phyloP scores from a whole-genome alignment of 2,329 filamentous ascomycete genomes.

The Nigrospora osmanthi region DNA sequence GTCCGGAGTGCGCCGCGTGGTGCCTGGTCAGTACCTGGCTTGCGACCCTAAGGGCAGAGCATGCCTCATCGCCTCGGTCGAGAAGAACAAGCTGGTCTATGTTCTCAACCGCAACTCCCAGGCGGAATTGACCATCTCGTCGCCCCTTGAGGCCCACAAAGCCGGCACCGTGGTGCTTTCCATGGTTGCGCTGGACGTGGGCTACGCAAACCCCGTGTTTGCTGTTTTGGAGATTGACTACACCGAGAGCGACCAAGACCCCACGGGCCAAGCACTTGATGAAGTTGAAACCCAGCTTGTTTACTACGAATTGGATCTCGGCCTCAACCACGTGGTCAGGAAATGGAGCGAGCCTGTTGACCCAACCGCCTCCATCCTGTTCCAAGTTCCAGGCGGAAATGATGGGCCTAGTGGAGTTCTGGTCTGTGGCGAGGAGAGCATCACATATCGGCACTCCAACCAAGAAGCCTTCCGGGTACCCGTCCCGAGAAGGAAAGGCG shows the following conservation, averaged over 20 bases:
- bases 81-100: slow-evolving; percentile 99
- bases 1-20: slow-evolving; percentile 84
- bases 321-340: slow-evolving; percentile 91
- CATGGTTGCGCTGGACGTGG: slow-evolving; percentile 83
- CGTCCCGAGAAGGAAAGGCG: slow-evolving; percentile 78
- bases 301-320: slow-evolving; percentile 95
- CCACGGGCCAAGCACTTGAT: slow-evolving; percentile 71
- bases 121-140: slow-evolving; percentile 93
- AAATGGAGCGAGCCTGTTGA: slow-evolving; percentile 96
- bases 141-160: slow-evolving; percentile 92
- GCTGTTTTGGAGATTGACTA: slow-evolving; percentile 93
- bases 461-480: slow-evolving; percentile 83
- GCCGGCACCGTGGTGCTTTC: slow-evolving; percentile 84
- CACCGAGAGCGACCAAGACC: slow-evolving; percentile 82
- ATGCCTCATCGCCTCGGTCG: slow-evolving; percentile 84
- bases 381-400: slow-evolving; percentile 89
- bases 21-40: slow-evolving; percentile 93
- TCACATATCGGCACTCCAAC: slow-evolving; percentile 96
- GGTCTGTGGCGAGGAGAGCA: slow-evolving; percentile 87
- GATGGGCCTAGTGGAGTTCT: slow-evolving; percentile 93
- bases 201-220: slow-evolving; percentile 95
- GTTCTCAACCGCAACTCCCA: slow-evolving; percentile 93
- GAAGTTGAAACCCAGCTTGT: slow-evolving; percentile 86
- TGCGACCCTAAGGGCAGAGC: slow-evolving; percentile 94
- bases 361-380: slow-evolving; percentile 78